Base-by-base conservation (phyloP, 1,139 yeast species). In the Nadsonia starkeyi-henricii region DNA sequence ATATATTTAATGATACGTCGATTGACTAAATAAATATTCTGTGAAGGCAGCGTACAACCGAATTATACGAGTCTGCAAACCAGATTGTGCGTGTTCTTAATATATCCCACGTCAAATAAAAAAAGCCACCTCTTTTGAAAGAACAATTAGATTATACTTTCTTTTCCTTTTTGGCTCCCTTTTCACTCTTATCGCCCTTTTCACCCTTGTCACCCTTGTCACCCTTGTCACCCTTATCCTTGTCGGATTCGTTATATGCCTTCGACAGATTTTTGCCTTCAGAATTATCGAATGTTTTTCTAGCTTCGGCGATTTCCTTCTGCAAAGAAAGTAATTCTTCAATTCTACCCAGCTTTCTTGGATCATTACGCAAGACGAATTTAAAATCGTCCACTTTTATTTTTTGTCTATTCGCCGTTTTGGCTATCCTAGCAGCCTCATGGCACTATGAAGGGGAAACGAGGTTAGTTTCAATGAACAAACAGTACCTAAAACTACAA, bases 361-460 rank as follows among this genome's bases (percentile, higher is more conserved):
- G 85, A 58, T 89, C 97, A 55, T 81, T 77, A 44, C 95, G 70
- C 51, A 89, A 68, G 0, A 86, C 93, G 67, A 86, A 86, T 56
- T 83, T 85, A 66, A 89, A 79, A 62, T 89, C 97, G 53, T 86
- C 95, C 48, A 88, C 81, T 58, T 83, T 82, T 53, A 89, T 78
- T 62, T 93, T 79, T 48, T 77, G 77, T 45, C 94, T 72, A 44
- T 81, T 80, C 19, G 75, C 70, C 0, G 72, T 69, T 21, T 69
- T 64, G 2, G 79, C 75, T 49, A 73, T 73, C 15, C 76, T 67
- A 2, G 77, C 69, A 0, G 84, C 81, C 48, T 75, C 79, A 52
- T 70, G 74, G 57, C 83, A 79, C 53, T 51, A 57, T 50, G 26
- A 21, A 23, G 28, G 5, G 28, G 28, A 23, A 5, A 9, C 5